Conservation (phyloP, 179 eudicot species). For the Sideroxylon spinosum region DNA sequence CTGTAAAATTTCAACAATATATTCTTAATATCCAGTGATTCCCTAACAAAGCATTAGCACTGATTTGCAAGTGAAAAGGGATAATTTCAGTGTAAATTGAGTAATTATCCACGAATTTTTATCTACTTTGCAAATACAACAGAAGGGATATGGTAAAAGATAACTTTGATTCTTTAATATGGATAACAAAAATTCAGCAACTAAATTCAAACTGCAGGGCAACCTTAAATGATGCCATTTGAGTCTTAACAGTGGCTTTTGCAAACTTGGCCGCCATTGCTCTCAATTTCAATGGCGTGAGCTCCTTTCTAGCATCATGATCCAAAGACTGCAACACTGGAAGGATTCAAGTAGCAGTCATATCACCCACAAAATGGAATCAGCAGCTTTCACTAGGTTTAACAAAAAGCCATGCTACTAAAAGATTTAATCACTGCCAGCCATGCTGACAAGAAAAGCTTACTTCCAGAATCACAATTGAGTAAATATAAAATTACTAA, state of each 20-base stretch:
- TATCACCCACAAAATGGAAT: slow-evolving; percentile 7
- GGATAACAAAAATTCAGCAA: not conserved
- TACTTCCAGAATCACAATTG: not conserved
- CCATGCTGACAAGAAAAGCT: slow-evolving; percentile 1
- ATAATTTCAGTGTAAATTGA: not conserved
- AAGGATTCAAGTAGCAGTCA: slow-evolving; percentile 16
- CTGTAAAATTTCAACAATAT: slow-evolving; percentile 30
- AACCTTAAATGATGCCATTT: slow-evolving; percentile 92
- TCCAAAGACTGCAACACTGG: slow-evolving; percentile 90
- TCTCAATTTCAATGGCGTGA: slow-evolving; percentile 86
- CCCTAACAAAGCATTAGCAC: not conserved
- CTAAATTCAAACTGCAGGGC: not conserved
- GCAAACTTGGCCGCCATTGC: slow-evolving; percentile 95
- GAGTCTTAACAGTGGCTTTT: slow-evolving; percentile 81
- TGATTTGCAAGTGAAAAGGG: slow-evolving; percentile 12
- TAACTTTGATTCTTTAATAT: not conserved
- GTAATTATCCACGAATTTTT: no score
- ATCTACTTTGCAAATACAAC: not conserved
- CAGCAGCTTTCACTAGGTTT: not conserved
- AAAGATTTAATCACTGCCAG: not conserved
- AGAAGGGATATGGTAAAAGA: not conserved
- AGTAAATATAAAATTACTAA: no score
- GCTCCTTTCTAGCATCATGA: slow-evolving; percentile 78
- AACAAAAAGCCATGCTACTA: slow-evolving; percentile 8
- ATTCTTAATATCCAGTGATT: not conserved